Evolutionary conservation across 768 basidiomycete species (phyloP), one percentile per base, ranked within the genome.

Genomic region (Lentinula edodes): DNA sequence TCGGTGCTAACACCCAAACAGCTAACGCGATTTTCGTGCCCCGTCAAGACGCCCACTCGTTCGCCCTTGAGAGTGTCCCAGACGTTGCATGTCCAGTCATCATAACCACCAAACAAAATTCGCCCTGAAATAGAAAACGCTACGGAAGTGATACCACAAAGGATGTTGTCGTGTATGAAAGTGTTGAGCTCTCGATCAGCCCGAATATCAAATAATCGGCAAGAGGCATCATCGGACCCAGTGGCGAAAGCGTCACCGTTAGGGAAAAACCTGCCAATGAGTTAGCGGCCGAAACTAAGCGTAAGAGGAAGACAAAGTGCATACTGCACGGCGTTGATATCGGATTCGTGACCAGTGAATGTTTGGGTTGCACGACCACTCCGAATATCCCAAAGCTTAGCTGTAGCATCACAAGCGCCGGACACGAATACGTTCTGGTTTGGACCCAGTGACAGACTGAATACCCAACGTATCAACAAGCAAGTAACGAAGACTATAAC

Each of bases 31-130:
- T 99, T 99, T 81, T 99, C 96, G 70, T 99, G 96, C 16, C 97
- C 96, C 41, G 95, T 93, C 63, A 99, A 76, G 57, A 99, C 97
- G 61, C 96, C 96, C 43, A 99, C 95, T 60, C 96, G 91, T 74
- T 98, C 96, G 60, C 97, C 97, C 75, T 96, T 97, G 70, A 99
- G 81, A 34, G 95, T 98, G 73, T 99, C 96, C 96, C 96, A 99
- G 56, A 98, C 96, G 72, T 99, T 99, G 80, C 94, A 95, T 66
- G 97, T 98, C 92, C 97, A 98, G 72, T 99, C 96, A 74, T 99
- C 96, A 72, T 99, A 99, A 45, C 96, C 96, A 65, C 97, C 96
- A 67, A 99, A 99, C 42, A 99, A 82, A 68, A 99, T 93, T 62
- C 96, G 91, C 41, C 96, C 96, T 32, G 95, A 98, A 67, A 93